Conservation (phyloP, 192 early-diverging fungal species). For the Funneliformis mosseae region DNA sequence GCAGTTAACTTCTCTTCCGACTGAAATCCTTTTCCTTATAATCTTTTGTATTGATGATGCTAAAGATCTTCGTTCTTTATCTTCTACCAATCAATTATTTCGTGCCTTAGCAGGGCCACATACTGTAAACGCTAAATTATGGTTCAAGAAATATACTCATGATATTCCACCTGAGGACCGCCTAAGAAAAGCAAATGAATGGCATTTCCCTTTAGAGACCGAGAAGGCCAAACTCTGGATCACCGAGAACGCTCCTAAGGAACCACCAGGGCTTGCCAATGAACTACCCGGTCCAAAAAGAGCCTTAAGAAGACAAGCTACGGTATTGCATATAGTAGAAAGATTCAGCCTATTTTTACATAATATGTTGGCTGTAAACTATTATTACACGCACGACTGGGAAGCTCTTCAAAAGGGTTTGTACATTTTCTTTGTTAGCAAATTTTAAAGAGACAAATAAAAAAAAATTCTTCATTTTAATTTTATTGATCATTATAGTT, state of each 20-base stretch:
- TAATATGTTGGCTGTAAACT: slow-evolving; percentile 32
- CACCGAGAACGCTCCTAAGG: slow-evolving; percentile 17
- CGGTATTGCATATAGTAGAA: slow-evolving; percentile 31
- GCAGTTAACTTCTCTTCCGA: slow-evolving; percentile 26
- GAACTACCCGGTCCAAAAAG: slow-evolving; percentile 27
- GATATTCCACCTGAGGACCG: slow-evolving; percentile 21
- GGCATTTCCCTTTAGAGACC: slow-evolving; percentile 26
- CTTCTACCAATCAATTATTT: slow-evolving; percentile 26
- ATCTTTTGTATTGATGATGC: slow-evolving; percentile 29
- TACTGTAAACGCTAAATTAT: slow-evolving; percentile 29
- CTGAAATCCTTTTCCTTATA: slow-evolving; percentile 31
- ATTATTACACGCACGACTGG: slow-evolving; percentile 34
- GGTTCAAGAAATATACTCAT: slow-evolving; percentile 21
- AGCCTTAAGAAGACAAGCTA: slow-evolving; percentile 16
- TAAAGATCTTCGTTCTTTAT: slow-evolving; percentile 32
- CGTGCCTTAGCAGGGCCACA: slow-evolving; percentile 26
- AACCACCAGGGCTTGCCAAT: slow-evolving; percentile 4
- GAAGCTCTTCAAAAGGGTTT: slow-evolving; percentile 17
- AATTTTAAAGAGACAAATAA: background rate
- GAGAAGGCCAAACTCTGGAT: slow-evolving; percentile 22
- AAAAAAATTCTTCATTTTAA: background rate
- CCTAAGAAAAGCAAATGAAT: slow-evolving; percentile 26
- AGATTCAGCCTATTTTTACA: slow-evolving; percentile 29
- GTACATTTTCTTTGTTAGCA: background rate
- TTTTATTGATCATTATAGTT: background rate